phyloP scores from a whole-genome alignment of 2,329 filamentous ascomycete genomes.

The Exutisphaerella laricina region DNA sequence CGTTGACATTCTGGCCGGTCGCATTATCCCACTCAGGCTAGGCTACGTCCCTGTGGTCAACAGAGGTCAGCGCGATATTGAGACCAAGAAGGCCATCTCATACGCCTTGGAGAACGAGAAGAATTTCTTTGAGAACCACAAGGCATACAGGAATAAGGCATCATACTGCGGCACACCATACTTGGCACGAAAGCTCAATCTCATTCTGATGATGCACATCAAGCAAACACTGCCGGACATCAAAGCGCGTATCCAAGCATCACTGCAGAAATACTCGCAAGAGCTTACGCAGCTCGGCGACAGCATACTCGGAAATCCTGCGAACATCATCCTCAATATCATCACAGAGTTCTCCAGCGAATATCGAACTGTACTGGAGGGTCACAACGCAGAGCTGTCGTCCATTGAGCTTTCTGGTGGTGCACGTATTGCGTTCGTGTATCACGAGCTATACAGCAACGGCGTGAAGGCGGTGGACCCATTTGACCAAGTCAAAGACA shows the following conservation, averaged over 20 bases:
- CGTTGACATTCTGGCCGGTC: constrained; percentile 94
- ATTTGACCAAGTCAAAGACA: constrained; percentile 95
- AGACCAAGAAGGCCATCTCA: constrained; percentile 93
- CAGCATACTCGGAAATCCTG: constrained; percentile 90
- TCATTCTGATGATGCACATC: constrained; percentile 99
- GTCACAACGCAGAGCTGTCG: constrained; percentile 93
- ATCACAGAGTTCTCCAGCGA: constrained; percentile 99
- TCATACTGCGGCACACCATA: constrained; percentile 98
- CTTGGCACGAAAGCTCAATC: constrained; percentile 89
- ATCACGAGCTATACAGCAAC: constrained; percentile 97
- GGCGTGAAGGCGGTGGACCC: constrained; percentile 97
- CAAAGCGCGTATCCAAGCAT: constrained; percentile 92
- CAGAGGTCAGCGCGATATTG: constrained; percentile 94
- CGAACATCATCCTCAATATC: constrained; percentile 95
- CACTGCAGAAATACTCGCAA: constrained; percentile 80
- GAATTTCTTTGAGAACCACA: constrained; percentile 97
- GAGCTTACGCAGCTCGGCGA: constrained; percentile 83
- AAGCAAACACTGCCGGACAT: constrained; percentile 99
- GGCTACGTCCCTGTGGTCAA: constrained; percentile 98
- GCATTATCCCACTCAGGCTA: constrained; percentile 89
- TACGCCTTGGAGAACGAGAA: constrained; percentile 89
- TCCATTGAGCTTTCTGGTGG: constrained; percentile 92
- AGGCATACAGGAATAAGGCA: constrained; percentile 97
- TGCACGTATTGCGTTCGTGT: constrained; percentile 97
- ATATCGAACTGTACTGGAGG: constrained; percentile 91